Evolutionary conservation across 768 basidiomycete species (phyloP), one percentile per base, ranked within the genome.

Genomic region (Calocera cornea): DNA sequence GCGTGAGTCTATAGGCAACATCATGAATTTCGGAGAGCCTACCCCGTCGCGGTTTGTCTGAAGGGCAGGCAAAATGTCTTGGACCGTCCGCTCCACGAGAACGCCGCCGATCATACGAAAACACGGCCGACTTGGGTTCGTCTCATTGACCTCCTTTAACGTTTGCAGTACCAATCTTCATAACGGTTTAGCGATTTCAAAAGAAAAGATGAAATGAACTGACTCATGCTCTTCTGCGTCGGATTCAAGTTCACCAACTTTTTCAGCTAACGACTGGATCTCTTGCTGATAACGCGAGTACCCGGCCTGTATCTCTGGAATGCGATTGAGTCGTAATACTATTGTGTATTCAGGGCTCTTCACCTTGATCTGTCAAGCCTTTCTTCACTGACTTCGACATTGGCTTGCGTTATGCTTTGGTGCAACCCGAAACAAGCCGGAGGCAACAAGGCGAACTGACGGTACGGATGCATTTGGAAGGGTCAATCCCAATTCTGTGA

Each of bases 91-190:
- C 75, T 98, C 94, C 33, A 98, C 95, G 17, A 99, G 83, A 5
- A 97, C 88, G 33, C 95, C 95, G 3, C 97, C 97, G 70, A 99
- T 89, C 71, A 98, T 82, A 65, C 95, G 87, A 79, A 97, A 99
- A 78, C 97, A 98, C 79, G 92, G 94, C 67, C 97, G 87, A 77
- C 87, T 83, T 19, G 95, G 94, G 68, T 95, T 90, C 68, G 86
- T 84, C n/a, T 80, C 81, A 41, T 92, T 78, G 11, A 87, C 86
- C 70, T 97, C 93, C 70, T 88, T 84, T 38, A 99, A 78, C 1
- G 97, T 97, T 2, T 83, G 82, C 41, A 98, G 82, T 10, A 99
- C 97, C 17, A 99, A 81, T 44, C 95, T 97, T 70, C 16, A 40
- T 66, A 17, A n/a, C 36, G 16, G 38, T 40, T 14, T 29, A 47